A percentile compares a stretch with the other conserved stretches of the same genome.
Conservation (phyloP, 805 yeast species). For the Sugiyamaella chiloensis region DNA sequence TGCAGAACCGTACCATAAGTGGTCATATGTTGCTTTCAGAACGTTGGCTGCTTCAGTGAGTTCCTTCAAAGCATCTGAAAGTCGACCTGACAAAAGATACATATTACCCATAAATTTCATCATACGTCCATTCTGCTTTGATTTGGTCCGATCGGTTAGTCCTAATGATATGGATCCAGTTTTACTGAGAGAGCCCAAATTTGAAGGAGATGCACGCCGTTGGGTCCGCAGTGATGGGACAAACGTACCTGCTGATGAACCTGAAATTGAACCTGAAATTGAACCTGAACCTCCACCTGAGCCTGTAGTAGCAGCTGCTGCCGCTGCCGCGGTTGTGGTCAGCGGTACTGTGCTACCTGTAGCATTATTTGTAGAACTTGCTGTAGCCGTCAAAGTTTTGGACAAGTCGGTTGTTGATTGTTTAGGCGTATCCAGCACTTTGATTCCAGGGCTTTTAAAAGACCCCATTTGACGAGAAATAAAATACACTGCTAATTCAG, state of each 20-base stretch:
- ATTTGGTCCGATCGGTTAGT: conserved; percentile 37
- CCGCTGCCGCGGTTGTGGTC: too few relatives aligned
- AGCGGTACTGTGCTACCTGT: neutral
- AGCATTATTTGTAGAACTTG: neutral
- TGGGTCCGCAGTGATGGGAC: conserved; percentile 8
- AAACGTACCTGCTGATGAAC: neutral
- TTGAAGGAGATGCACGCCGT: neutral
- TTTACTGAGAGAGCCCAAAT: conserved; percentile 20
- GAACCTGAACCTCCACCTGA: too few relatives aligned
- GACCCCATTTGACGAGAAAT: conserved; percentile 76
- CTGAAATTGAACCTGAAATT: neutral
- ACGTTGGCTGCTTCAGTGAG: conserved; percentile 69
- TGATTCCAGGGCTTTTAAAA: conserved; percentile 67
- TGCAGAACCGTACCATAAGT: conserved; percentile 84
- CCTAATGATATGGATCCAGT: conserved; percentile 34
- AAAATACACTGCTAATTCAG: conserved; percentile 59
- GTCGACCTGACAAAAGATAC: conserved; percentile 75
- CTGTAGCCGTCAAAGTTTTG: too few relatives aligned
- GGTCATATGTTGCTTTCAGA: conserved; percentile 63
- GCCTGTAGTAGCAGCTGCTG: too few relatives aligned
- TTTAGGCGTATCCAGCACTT: conserved; percentile 25
- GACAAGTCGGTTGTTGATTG: neutral
- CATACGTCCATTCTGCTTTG: conserved; percentile 67
- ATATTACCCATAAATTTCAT: conserved; percentile 73
- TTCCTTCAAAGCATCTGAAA: conserved; percentile 63